These are phyloP conservation scores for Kodamaea plutei DNA, from an alignment of 1,139 yeast genomes.

Conservation along the genomic window DNA sequence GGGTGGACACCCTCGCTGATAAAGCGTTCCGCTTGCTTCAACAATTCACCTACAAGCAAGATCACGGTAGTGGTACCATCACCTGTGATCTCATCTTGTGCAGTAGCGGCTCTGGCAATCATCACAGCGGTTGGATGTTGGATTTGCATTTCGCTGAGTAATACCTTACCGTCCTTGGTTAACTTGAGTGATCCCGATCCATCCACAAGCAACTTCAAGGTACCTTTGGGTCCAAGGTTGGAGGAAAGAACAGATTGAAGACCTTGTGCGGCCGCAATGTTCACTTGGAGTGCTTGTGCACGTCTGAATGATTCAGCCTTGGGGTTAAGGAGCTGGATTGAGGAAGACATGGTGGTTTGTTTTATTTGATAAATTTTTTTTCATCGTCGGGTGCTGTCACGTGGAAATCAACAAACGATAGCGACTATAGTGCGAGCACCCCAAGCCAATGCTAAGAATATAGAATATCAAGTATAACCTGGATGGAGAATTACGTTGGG, in stretches of 20 bases:
- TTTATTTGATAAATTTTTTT: slow-evolving; percentile 3
- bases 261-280: slow-evolving; percentile 95
- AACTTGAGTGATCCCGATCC: slow-evolving; percentile 94
- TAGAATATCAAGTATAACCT: slow-evolving; percentile 1
- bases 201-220: slow-evolving; percentile 92
- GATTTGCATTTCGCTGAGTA: slow-evolving; percentile 94
- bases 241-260: slow-evolving; percentile 87
- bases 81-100: slow-evolving; percentile 98
- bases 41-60: slow-evolving; percentile 86
- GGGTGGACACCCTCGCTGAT: slow-evolving; percentile 96
- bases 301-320: slow-evolving; percentile 95
- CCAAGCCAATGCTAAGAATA: no score
- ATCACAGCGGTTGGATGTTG: slow-evolving; percentile 99
- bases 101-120: slow-evolving; percentile 98
- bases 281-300: slow-evolving; percentile 91
- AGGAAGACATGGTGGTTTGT: slow-evolving; percentile 38
- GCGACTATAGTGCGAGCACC: no score
- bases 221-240: slow-evolving; percentile 95
- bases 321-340: slow-evolving; percentile 89
- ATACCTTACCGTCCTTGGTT: slow-evolving; percentile 95
- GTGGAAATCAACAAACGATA: not conserved
- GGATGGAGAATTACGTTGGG: no score
- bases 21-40: slow-evolving; percentile 92
- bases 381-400: no score
- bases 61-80: slow-evolving; percentile 99